Base-by-base conservation (phyloP, 129 eudicot species). In the Flaveria brownii region DNA sequence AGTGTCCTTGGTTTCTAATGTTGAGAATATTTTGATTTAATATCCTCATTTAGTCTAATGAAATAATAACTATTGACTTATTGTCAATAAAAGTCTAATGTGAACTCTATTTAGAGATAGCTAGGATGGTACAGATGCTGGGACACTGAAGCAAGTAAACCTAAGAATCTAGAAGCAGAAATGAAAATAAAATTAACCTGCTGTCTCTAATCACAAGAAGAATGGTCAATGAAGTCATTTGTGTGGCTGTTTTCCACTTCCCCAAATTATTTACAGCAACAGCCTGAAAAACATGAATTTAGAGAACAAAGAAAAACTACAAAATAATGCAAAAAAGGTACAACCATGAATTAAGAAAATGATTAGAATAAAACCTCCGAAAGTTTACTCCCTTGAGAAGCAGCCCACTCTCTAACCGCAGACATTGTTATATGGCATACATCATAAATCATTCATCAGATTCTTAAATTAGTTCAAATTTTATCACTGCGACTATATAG, bases 191-290 rank as follows among this genome's bases (percentile, higher is more conserved):
- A 51, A 61, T 51, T 28, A 25, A 90, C 98, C 98, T 93, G 92
- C 88, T 82, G 82, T 91, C 97, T 84, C 98, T 86, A 46, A 86
- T 79, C 59, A 84, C 81, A 39, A 94, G 87, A 73, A 94, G 89
- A 75, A 94, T 87, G 71, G 96, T 94, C 70, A 94, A 74, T 66
- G 98, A 84, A 68, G 52, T 86, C 98, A 94, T 94, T 82, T 94
- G 98, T 16, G 98, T 86, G 39, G 98, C 98, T 50, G 98, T 94
- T 87, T 94, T 94, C 98, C 98, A 94, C 84, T 94, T 94, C 41
- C 98, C 98, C 82, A 94, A 68, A 88, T 85, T 94, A 91, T 91
- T 94, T 82, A 94, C 98, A 41, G 98, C 97, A 77, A 94, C 97
- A 71, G 98, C 98, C 98, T 94, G 89, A 54, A 78, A 81, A 46